Evolutionary conservation across 805 yeast genomes (phyloP), one percentile per base, ranked within the genome.

Genomic region (Candida ipomoeae): DNA sequence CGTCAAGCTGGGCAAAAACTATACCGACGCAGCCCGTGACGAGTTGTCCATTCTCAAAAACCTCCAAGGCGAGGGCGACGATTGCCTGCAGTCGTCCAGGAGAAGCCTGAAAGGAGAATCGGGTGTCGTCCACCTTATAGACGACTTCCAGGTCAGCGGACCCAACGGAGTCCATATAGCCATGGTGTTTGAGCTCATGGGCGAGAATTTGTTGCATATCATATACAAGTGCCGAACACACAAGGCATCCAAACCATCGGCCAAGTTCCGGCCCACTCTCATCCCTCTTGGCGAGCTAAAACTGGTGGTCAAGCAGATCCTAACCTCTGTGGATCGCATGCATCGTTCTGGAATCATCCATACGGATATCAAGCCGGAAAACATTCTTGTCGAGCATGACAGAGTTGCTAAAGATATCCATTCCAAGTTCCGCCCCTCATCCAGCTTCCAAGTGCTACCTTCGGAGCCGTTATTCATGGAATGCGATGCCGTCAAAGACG

Each of bases 181-280:
- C 51, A 94, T 94, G 98, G 97, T 92, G 1, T 94, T 94, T 66
- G 99, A 94, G 69, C 96, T 94, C 0, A 73, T 94, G 54, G 99
- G 99, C 18, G 99, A 94, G 67, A 92, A 90, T 64, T 67, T 94
- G 57, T 72, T 94, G 47, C 91, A 96, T 18, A 74, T 94, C 57
- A 89, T 92, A 51, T 91, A 81, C 58, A 79, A 79, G 62, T 89
- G 87, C 67, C 86, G 55, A 92, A 95, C 20, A 79, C 44, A 21
- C 8, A 44, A 31, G 20, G 20, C 41, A 13, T 7, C 42, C 8
- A 35, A 23, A 33, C n/a, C 40, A n/a, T 18, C 15, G n/a, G 43
- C 21, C 8, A 29, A 33, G 3, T 23, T 31, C 13, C 48, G 53
- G 5, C 51, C 49, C 6, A 44, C 50, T 3, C 47, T 55, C 32